phyloP scores from a whole-genome alignment of 352 stramenopile species.

The Globisporangium splendens region DNA sequence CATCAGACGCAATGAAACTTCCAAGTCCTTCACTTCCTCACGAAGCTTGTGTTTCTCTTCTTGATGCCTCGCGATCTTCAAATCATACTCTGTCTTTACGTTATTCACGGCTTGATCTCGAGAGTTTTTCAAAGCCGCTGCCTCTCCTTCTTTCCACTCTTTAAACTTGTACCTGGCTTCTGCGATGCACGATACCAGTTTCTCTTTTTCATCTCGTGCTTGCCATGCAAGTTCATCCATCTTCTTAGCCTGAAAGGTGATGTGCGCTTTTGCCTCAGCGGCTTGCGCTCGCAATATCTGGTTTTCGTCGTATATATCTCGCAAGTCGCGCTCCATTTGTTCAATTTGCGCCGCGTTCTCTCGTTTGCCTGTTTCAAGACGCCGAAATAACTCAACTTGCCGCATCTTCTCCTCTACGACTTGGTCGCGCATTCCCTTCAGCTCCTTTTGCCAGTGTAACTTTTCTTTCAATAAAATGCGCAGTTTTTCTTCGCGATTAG shows the following conservation, averaged over 20 bases:
- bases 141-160: conserved; percentile 65
- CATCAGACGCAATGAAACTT: conserved; percentile 57
- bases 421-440: conserved; percentile 53
- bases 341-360: conserved; percentile 38
- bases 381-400: conserved; percentile 57
- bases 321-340: conserved; percentile 25
- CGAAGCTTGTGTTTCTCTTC: conserved; percentile 74
- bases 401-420: conserved; percentile 73
- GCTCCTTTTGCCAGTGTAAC: conserved; percentile 60
- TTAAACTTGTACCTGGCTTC: conserved; percentile 57
- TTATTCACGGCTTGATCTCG: conserved; percentile 47
- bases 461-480: conserved; percentile 63
- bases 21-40: conserved; percentile 70
- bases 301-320: conserved; percentile 42
- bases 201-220: conserved; percentile 54
- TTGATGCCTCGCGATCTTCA: conserved; percentile 63
- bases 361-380: conserved; percentile 47
- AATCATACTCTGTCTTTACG: conserved; percentile 57
- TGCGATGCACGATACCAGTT: conserved; percentile 43
- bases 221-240: conserved; percentile 48
- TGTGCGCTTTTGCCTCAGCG: conserved; percentile 37
- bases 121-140: conserved; percentile 23
- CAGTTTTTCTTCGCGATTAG: conserved; percentile 64
- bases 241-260: conserved; percentile 35
- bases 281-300: conserved; percentile 29